Evolutionary conservation across 805 yeast genomes (phyloP).

Genomic region (Saccharomycopsis oosterbeekiorum): DNA sequence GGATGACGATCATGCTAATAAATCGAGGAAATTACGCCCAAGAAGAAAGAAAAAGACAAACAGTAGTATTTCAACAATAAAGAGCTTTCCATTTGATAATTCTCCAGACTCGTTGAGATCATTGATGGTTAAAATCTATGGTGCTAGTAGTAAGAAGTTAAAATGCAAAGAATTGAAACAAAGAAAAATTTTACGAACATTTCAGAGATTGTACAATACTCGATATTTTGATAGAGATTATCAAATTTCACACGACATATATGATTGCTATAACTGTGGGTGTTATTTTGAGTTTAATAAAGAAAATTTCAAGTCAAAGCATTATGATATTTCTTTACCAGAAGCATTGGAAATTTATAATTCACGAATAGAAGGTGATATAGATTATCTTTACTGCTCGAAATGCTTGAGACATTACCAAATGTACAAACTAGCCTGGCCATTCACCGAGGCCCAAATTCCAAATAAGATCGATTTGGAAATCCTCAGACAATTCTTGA

Average conservation of each 20-base stretch:
- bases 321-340: constrained; percentile 4
- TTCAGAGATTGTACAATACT: constrained; percentile 21
- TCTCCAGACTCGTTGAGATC: constrained; percentile 20
- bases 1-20: background rate
- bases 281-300: constrained; percentile 20
- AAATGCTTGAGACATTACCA: constrained; percentile 24
- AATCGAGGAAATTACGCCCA: background rate
- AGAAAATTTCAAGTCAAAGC: background rate
- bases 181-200: constrained; percentile 19
- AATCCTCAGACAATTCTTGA: constrained; percentile 12
- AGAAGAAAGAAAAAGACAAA: background rate
- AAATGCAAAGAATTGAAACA: constrained; percentile 28
- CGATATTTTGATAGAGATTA: constrained; percentile 15
- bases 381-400: constrained; percentile 21
- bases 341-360: background rate
- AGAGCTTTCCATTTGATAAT: constrained; percentile 12
- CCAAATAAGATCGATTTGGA: constrained; percentile 1
- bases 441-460: constrained; percentile 17
- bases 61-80: constrained; percentile 6
- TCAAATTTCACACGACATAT: constrained; percentile 11
- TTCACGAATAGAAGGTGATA: background rate
- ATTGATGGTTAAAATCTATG: background rate
- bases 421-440: constrained; percentile 24
- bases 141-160: background rate
- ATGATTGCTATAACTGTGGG: constrained; percentile 26